These are phyloP conservation scores for Crithidia fasciculata DNA, from an alignment of 208 protist genomes.

Conservation along the genomic window DNA sequence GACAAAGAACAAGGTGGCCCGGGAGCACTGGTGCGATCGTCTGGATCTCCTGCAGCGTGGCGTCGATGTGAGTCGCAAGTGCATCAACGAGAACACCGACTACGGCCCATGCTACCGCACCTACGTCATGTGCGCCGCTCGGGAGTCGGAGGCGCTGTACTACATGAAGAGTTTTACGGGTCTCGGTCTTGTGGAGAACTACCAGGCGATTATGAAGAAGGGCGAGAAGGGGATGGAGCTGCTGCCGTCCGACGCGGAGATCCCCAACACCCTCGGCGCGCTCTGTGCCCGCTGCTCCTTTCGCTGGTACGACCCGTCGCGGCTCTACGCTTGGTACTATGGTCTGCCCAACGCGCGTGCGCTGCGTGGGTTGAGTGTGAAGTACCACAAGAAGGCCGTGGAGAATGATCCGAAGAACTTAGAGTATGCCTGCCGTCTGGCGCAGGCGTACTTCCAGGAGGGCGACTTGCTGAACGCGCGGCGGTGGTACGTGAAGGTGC, in stretches of 20 bases:
- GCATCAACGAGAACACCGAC: slow-evolving; percentile 83
- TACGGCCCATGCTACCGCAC: slow-evolving; percentile 87
- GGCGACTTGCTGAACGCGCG: slow-evolving; percentile 78
- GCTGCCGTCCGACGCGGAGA: slow-evolving; percentile 69
- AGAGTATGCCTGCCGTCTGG: slow-evolving; percentile 83
- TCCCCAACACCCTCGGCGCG: slow-evolving; percentile 77
- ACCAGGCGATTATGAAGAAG: slow-evolving; percentile 76
- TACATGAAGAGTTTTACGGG: slow-evolving; percentile 73
- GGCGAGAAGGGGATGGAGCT: slow-evolving; percentile 70
- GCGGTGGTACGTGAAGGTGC: slow-evolving; percentile 83
- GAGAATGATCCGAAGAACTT: slow-evolving; percentile 74
- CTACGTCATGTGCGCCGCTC: slow-evolving; percentile 79
- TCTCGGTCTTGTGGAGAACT: slow-evolving; percentile 83
- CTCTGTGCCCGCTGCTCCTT: slow-evolving; percentile 77
- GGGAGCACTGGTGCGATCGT: slow-evolving; percentile 86
- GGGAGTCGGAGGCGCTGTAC: slow-evolving; percentile 81
- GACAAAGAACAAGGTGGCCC: slow-evolving; percentile 79
- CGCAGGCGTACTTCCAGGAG: slow-evolving; percentile 80
- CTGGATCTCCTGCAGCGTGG: slow-evolving; percentile 85
- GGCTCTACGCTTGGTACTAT: slow-evolving; percentile 59
- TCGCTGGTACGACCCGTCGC: slow-evolving; percentile 74
- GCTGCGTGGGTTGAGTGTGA: slow-evolving; percentile 59
- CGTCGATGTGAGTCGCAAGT: slow-evolving; percentile 89
- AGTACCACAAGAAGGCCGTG: slow-evolving; percentile 63
- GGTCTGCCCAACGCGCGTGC: slow-evolving; percentile 54